Evolutionary conservation across 1,284 basidiomycete species (phyloP), one percentile per base, ranked within the genome.

Genomic region (Puccinia polysora): DNA sequence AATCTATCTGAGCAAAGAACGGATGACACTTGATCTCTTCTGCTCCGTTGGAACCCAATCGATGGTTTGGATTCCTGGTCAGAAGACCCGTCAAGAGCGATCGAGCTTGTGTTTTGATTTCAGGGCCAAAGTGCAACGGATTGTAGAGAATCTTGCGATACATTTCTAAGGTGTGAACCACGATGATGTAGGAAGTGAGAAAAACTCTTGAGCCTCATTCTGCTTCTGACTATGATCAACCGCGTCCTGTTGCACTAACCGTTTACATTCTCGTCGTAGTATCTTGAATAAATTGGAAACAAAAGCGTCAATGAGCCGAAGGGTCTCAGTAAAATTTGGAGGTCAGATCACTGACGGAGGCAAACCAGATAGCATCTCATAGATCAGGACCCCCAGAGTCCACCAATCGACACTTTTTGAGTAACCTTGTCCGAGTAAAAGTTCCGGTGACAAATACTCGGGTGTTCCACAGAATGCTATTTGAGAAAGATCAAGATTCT

Each of bases 341-440:
- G 40, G 34, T 5, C 15, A 47, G 30, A 20, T 30, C 12, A 52
- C 69, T 63, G 18, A 71, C 69, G 69, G 69, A 10, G 69, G 69
- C 25, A 71, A 47, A 1, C 69, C 69, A 30, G 69, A 79, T 84
- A 97, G 91, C 96, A 99, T 98, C 81, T 99, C 95, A 79, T 96
- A 99, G 32, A 99, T 84, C 38, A 99, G 83, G 2, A 98, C 95
- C 73, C 95, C 96, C 0, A 99, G 85, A 1, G 95, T 99, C 95
- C 95, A 99, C 95, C 95, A 99, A 80, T 99, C 95, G 25, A 99
- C 94, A 0, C 92, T 95, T 82, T 97, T 97, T 36, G 94, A 97
- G 81, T 99, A 99, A 2, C 95, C 95, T 79, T 97, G 94, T 74
- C 90, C 95, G 74, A 96, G 88, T 36, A 99, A 83, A 43, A 99